These are phyloP conservation scores for Yamagishiella unicocca DNA, from an alignment of 139 green algal species.

Conservation along the genomic window DNA sequence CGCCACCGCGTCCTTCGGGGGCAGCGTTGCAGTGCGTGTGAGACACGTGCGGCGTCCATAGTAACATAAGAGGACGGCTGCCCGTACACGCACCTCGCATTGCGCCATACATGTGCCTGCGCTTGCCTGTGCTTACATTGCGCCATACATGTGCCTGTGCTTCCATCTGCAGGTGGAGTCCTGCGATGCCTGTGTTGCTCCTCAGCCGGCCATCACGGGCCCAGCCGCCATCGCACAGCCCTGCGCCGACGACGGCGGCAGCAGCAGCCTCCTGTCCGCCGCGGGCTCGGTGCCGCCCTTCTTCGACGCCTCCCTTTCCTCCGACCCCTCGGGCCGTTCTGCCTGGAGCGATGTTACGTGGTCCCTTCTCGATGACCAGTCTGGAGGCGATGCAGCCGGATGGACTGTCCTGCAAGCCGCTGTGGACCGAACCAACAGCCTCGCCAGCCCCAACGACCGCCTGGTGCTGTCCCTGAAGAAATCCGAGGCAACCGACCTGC, in stretches of 20 bases:
- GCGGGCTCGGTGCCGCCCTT: background rate
- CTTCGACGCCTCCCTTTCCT: constrained; percentile 23
- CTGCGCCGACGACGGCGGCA: background rate
- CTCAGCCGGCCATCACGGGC: background rate
- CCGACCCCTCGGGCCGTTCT: constrained; percentile 5
- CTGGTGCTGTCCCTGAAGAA: background rate
- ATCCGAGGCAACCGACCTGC: background rate
- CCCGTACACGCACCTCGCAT: no score
- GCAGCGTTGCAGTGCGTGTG: no score
- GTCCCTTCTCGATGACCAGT: background rate
- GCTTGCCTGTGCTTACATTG: no score
- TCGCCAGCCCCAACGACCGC: background rate
- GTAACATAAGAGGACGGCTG: no score
- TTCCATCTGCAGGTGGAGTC: background rate
- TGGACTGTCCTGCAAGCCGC: background rate
- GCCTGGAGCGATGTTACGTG: background rate
- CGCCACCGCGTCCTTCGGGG: no score
- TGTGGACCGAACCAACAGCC: background rate
- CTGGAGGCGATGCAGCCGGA: no score
- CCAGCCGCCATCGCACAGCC: background rate
- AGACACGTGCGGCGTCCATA: no score
- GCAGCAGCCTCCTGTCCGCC: background rate
- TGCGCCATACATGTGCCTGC: no score
- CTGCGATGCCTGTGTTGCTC: background rate
- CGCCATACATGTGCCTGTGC: no score